These are phyloP conservation scores for Sugiyamaella boreocaroliniensis DNA, from an alignment of 805 yeast genomes.

Conservation along the genomic window DNA sequence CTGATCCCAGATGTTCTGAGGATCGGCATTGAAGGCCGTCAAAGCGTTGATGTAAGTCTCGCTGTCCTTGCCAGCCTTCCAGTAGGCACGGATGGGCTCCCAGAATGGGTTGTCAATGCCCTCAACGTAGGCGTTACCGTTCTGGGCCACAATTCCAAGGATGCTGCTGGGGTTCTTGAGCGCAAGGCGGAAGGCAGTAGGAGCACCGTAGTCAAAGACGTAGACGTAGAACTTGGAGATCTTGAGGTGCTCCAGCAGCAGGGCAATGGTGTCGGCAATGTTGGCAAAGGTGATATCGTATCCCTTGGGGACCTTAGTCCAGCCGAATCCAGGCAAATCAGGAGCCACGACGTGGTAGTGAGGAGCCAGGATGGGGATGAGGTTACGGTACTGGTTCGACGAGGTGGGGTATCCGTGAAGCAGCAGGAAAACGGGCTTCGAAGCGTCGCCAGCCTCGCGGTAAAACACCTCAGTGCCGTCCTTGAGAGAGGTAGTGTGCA, in stretches of 20 bases:
- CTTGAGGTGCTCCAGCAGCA: constrained; percentile 27
- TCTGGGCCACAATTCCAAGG: constrained; percentile 33
- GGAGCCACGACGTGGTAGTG: constrained; percentile 39
- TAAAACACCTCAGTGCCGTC: constrained; percentile 33
- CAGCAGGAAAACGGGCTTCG: constrained; percentile 32
- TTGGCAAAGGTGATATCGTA: constrained; percentile 31
- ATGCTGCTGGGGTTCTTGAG: constrained; percentile 25
- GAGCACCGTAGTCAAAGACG: constrained; percentile 42
- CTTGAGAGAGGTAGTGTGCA: constrained; percentile 4
- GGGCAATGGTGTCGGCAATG: constrained; percentile 30
- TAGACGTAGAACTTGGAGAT: constrained; percentile 23
- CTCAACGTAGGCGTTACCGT: constrained; percentile 41
- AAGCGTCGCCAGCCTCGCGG: constrained; percentile 37
- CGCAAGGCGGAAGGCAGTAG: constrained; percentile 37
- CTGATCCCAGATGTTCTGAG: constrained; percentile 25
- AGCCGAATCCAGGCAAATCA: constrained; percentile 41
- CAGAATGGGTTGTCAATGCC: constrained; percentile 37
- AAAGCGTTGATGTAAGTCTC: constrained; percentile 14
- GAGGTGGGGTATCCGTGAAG: constrained; percentile 43
- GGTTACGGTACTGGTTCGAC: constrained; percentile 34
- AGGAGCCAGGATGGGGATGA: constrained; percentile 35
- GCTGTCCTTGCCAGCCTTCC: constrained; percentile 25
- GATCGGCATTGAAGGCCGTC: constrained; percentile 1
- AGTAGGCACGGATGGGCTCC: constrained; percentile 32
- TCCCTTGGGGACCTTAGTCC: constrained; percentile 29